Conservation (phyloP, 352 stramenopile species). For the Globisporangium sylvaticum region DNA sequence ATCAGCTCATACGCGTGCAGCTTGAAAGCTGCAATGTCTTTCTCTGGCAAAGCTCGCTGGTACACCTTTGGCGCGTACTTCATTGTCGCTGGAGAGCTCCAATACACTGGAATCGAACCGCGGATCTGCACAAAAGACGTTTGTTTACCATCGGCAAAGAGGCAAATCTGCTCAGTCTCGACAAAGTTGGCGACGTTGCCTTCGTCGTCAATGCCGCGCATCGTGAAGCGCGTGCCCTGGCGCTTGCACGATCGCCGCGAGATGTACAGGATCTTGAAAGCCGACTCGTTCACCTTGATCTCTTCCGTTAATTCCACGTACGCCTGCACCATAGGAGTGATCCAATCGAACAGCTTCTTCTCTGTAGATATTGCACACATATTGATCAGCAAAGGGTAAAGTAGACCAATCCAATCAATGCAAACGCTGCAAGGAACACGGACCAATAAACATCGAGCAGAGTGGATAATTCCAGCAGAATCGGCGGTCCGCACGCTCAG, state of each 20-base stretch:
- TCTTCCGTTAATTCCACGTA: slow-evolving; percentile 53
- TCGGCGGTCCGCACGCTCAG: slow-evolving; percentile 76
- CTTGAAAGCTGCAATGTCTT: slow-evolving; percentile 53
- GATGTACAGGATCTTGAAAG: slow-evolving; percentile 74
- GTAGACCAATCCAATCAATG: background rate
- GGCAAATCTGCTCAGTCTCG: slow-evolving; percentile 93
- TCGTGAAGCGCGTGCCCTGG: slow-evolving; percentile 90
- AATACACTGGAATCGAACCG: slow-evolving; percentile 94
- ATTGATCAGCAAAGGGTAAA: background rate
- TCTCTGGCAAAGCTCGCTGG: slow-evolving; percentile 31
- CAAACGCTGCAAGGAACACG: background rate
- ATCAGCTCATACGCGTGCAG: slow-evolving; percentile 62
- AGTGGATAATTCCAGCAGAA: slow-evolving; percentile 93
- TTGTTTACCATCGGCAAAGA: slow-evolving; percentile 54
- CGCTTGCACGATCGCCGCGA: slow-evolving; percentile 72
- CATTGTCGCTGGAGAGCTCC: slow-evolving; percentile 86
- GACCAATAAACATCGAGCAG: slow-evolving; percentile 56
- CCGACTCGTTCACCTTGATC: slow-evolving; percentile 40
- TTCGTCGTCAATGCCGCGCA: slow-evolving; percentile 88
- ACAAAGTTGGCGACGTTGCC: slow-evolving; percentile 94
- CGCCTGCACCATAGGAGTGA: slow-evolving; percentile 77
- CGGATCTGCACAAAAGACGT: slow-evolving; percentile 85
- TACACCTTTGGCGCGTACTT: slow-evolving; percentile 93
- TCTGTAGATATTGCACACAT: slow-evolving; percentile 25
- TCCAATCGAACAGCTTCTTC: slow-evolving; percentile 74